Percentiles rank a stretch among this genome's conserved stretches.
Conservation (phyloP, 2,329 filamentous ascomycete species). For the Trichoderma afroharzianum region DNA sequence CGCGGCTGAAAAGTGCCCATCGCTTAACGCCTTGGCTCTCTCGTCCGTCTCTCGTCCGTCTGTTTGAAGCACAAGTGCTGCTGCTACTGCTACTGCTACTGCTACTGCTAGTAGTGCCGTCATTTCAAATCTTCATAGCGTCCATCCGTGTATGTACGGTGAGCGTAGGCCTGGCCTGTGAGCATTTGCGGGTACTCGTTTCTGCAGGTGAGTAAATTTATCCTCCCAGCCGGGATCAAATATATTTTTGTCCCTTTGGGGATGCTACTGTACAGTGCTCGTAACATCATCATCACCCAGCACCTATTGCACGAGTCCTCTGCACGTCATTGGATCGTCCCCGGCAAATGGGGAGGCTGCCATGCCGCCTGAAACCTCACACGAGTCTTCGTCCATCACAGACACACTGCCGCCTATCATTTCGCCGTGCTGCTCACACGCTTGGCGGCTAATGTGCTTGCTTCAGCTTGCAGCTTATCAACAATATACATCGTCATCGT, state of each 20-base stretch:
- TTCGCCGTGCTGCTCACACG: background rate
- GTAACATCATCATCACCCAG: background rate
- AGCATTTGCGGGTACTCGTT: background rate
- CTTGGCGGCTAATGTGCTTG: background rate
- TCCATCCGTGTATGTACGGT: background rate
- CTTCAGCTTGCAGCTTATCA: background rate
- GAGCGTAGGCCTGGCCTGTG: background rate
- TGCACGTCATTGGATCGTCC: conserved; percentile 5
- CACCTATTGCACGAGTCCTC: background rate
- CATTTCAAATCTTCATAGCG: background rate
- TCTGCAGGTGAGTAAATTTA: background rate
- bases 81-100: background rate
- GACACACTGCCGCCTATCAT: background rate
- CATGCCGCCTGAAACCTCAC: background rate
- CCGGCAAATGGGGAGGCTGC: background rate
- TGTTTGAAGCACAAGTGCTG: background rate
- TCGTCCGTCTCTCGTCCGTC: background rate
- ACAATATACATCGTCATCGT: background rate
- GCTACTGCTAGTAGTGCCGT: background rate
- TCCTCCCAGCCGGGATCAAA: background rate
- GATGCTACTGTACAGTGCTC: background rate
- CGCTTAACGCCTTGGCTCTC: background rate
- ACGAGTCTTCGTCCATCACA: background rate
- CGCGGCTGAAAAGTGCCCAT: background rate
- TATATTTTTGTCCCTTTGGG: background rate